A percentile compares a stretch with the other conserved stretches of the same genome.
phyloP scores from a whole-genome alignment of 2,329 filamentous ascomycete species.

The Fusarium newnesense region DNA sequence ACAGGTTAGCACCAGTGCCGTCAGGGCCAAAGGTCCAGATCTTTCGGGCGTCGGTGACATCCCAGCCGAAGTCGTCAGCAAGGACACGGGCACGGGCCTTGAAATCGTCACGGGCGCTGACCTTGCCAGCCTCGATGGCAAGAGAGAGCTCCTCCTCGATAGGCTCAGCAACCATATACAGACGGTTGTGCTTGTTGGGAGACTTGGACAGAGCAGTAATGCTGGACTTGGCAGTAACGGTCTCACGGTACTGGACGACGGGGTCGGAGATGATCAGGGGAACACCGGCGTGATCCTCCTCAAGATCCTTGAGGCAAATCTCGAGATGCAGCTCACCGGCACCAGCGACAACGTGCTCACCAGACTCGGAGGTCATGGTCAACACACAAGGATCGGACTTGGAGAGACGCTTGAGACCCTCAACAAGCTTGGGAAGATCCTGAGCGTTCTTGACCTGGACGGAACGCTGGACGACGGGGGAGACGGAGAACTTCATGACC shows the following conservation, averaged over 20 bases:
- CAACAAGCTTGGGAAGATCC: constrained; percentile 99
- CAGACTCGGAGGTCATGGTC: constrained; percentile 87
- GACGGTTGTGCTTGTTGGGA: constrained; percentile 99
- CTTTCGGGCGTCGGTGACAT: constrained; percentile 99
- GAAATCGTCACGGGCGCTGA: constrained; percentile 96
- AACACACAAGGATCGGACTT: constrained; percentile 99
- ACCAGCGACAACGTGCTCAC: constrained; percentile 99
- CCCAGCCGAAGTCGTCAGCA: constrained; percentile 98
- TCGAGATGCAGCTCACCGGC: constrained; percentile 99
- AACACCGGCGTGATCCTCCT: constrained; percentile 99
- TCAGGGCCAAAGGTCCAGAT: constrained; percentile 99
- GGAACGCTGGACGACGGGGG: constrained; percentile 96
- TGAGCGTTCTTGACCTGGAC: constrained; percentile 99
- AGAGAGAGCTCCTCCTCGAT: constrained; percentile 90
- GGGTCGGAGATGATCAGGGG: constrained; percentile 98
- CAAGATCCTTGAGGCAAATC: constrained; percentile 99
- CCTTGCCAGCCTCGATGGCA: constrained; percentile 92
- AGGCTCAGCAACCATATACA: constrained; percentile 94
- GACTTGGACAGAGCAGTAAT: constrained; percentile 99
- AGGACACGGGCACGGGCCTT: constrained; percentile 96
- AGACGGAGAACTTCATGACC: constrained; percentile 99
- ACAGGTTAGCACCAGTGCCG: constrained; percentile 96
- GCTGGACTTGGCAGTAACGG: constrained; percentile 83
- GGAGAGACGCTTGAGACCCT: constrained; percentile 99
- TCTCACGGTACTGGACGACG: constrained; percentile 99